Base-by-base conservation (phyloP, 257 asterid genomes). In the Paraleonurus japonicus region DNA sequence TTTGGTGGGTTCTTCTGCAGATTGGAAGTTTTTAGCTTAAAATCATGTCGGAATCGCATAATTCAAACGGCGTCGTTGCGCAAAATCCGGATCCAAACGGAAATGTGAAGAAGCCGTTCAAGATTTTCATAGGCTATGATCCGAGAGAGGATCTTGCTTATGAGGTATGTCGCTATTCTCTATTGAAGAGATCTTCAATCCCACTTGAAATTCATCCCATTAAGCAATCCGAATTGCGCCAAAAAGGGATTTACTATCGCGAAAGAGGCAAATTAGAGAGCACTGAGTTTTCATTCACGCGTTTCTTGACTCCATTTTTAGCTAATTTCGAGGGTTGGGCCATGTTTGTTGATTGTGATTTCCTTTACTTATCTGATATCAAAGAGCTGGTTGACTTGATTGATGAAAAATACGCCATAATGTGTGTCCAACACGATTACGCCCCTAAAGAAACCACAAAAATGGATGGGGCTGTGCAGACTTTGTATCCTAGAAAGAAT, bases 271-370 rank as follows among this genome's bases (percentile, higher is more conserved):
- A 84, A 63, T 15, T 90, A 4, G 96, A 92, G 86, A 89, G 96
- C 83, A 90, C 96, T 0, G 98, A 92, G 81, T 92, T 92, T 54
- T 92, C 96, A 0, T 90, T 90, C 71, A 74, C 96, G 13, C 86
- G 98, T 32, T 90, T 92, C 71, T 77, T 92, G 78, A 90, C 98
- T 11, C 96, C 96, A 0, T 66, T 74, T 35, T 57, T 88, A 3
- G 90, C 96, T 2, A 73, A 81, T 67, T 88, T 72, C 16, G 76
- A 81, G 12, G 98, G 98, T 0, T 90, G 96, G 98, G 96, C 96
- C 9, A 85, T 92, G 98, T 92, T 92, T 79, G 91, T 89, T 69
- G 96, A 89, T 73, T 88, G 96, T 60, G 98, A 92, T 86, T 86
- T 92, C 84, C 65, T 92, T 22, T 88, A 89, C 81, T 76, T 89